Conservation (phyloP, 257 asterid genomes). For the Cruciata laevipes region DNA sequence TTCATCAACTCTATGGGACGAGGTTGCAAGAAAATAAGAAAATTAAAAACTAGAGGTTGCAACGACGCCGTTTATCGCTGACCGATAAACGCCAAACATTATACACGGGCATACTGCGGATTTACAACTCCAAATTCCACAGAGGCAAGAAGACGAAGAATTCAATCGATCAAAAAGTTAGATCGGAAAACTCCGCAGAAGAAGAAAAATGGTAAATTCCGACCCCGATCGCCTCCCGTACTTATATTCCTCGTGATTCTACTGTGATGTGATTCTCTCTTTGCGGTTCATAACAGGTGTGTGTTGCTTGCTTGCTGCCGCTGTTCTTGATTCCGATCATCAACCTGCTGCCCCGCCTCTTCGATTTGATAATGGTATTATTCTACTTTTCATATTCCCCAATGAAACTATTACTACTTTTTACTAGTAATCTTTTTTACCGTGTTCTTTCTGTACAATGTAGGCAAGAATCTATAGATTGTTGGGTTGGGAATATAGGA, state of each 20-base stretch:
- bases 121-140: neutral
- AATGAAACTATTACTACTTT: neutral
- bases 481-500: conserved; percentile 82
- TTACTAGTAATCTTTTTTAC: neutral
- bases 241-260: neutral
- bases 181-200: conserved; percentile 1
- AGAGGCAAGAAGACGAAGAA: neutral
- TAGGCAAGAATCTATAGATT: conserved; percentile 75
- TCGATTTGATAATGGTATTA: conserved; percentile 69
- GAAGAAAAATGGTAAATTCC: conserved; percentile 14
- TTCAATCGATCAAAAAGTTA: neutral
- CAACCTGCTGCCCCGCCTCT: conserved; percentile 69
- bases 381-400: neutral
- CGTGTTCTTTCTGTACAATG: conserved; percentile 6
- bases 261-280: no score
- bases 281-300: no score
- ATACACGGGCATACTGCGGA: neutral
- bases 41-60: neutral
- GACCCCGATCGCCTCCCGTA: neutral
- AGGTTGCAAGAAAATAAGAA: no score
- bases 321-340: conserved; percentile 88
- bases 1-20: no score
- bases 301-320: conserved; percentile 82
- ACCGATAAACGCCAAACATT: neutral
- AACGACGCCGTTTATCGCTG: neutral